Evolutionary conservation across 306 rosid genomes (phyloP), one percentile per base, ranked within the genome.

Genomic region (Inga leiocalycina): DNA sequence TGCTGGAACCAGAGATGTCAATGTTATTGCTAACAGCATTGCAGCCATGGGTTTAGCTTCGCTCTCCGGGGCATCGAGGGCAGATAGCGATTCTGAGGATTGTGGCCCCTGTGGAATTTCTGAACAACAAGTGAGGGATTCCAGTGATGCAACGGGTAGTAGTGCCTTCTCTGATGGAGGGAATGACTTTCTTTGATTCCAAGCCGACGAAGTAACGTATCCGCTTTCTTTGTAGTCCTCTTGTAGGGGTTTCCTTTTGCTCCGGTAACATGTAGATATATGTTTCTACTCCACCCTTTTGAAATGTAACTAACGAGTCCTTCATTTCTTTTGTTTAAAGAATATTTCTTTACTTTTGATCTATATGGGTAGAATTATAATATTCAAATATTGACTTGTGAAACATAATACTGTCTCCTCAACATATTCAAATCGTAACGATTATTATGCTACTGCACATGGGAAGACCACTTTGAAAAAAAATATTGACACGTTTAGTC

Each of bases 31-130:
- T 6, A 92, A 85, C 73, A 92, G 95, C 88, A 85, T 97, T 61
- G 98, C 97, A 35, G 97, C 98, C 67, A 89, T 97, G 90, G 86
- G 99, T 52, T 86, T 94, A 35, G 97, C 83, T 32, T 89, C 99
- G 48, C 84, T 95, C 8, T 83, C 99, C 27, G 98, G 92, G 74
- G 86, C 83, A 39, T 86, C 95, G 34, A 57, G 74, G 9, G 59
- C 54, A 69, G 92, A 76, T 20, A 48, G 78, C 69, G 79, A 75
- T 48, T 82, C 76, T 0, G 82, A 82, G 66, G 67, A 44, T 5
- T 62, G 87, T 49, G 82, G 79, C 54, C 22, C 83, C 71, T 76
- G 13, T 16, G 88, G 81, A 24, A 76, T 78, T 79, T 82, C 71
- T 11, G 87, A 74, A 32, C 30, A 30, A 35, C 86, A 81, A 52